Evolutionary conservation across 257 asterid genomes (phyloP).

Genomic region (Rauvolfia tetraphylla): DNA sequence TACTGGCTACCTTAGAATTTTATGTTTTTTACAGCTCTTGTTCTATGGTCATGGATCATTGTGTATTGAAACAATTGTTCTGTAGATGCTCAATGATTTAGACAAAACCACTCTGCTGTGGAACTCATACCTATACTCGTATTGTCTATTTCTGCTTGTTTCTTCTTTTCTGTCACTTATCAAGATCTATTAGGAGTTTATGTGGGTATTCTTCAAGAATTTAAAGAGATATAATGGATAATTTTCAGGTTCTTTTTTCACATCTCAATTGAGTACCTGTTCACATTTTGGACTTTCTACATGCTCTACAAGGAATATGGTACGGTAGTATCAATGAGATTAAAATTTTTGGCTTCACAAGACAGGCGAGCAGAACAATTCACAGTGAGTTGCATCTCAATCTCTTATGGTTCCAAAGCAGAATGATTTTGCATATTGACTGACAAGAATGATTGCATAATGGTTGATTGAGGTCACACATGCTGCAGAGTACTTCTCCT

Average conservation of each 20-base stretch:
- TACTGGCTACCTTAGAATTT: neutral
- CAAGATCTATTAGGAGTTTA: neutral
- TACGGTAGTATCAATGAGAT: slow-evolving; percentile 81
- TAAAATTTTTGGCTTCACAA: slow-evolving; percentile 78
- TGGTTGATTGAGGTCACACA: neutral
- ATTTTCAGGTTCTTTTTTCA: slow-evolving; percentile 89
- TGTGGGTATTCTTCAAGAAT: neutral
- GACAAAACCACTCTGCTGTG: neutral
- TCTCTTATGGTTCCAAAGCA: neutral
- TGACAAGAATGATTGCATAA: neutral
- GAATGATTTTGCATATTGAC: neutral
- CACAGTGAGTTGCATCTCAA: slow-evolving; percentile 56
- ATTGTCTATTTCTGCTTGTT: neutral
- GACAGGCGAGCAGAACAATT: slow-evolving; percentile 87
- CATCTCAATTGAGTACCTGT: slow-evolving; percentile 77
- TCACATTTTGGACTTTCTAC: slow-evolving; percentile 85
- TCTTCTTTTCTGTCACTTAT: neutral
- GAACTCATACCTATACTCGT: neutral
- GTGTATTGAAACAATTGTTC: neutral
- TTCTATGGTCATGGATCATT: neutral
- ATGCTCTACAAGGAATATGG: slow-evolving; percentile 89
- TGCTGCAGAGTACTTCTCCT: neutral
- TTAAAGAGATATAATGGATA: slow-evolving; percentile 27
- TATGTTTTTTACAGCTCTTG: no score
- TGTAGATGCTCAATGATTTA: neutral